These are phyloP conservation scores for Bertia moriformis DNA, from an alignment of 2,329 filamentous ascomycete species.

Conservation along the genomic window DNA sequence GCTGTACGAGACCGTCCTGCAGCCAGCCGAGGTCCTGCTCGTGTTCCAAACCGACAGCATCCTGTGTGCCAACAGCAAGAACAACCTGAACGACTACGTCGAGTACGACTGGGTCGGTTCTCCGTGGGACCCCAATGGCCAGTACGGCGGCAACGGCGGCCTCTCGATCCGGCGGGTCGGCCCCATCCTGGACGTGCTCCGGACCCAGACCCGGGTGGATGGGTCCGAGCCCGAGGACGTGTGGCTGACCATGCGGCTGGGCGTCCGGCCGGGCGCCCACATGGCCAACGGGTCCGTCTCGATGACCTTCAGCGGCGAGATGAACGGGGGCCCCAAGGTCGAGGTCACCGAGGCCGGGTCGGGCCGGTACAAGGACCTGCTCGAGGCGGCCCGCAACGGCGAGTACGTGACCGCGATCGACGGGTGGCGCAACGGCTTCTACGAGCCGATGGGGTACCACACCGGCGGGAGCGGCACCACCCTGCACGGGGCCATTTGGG, in stretches of 20 bases:
- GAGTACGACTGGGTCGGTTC: slow-evolving; percentile 38
- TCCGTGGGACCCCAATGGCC: slow-evolving; percentile 25
- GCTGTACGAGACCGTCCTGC: slow-evolving; percentile 32
- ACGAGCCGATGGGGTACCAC: slow-evolving; percentile 45
- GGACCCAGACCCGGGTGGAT: slow-evolving; percentile 26
- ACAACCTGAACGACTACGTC: slow-evolving; percentile 31
- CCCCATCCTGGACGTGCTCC: slow-evolving; percentile 34
- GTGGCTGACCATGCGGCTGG: slow-evolving; percentile 36
- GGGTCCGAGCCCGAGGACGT: slow-evolving; percentile 36
- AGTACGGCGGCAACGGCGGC: slow-evolving; percentile 34
- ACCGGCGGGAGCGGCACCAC: slow-evolving; percentile 30
- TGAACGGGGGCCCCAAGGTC: slow-evolving; percentile 19
- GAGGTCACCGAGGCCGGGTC: slow-evolving; percentile 9
- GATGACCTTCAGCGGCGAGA: slow-evolving; percentile 34
- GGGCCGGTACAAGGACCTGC: slow-evolving; percentile 8
- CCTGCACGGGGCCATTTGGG: slow-evolving; percentile 31
- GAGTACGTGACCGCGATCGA: slow-evolving; percentile 26
- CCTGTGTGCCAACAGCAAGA: slow-evolving; percentile 33
- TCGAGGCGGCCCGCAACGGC: slow-evolving; percentile 13
- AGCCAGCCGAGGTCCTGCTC: slow-evolving; percentile 35
- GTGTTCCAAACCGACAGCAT: slow-evolving; percentile 40
- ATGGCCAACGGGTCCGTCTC: slow-evolving; percentile 35
- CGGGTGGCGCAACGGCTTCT: slow-evolving; percentile 33
- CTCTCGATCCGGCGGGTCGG: slow-evolving; percentile 35
- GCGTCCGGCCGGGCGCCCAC: slow-evolving; percentile 27